Conservation (phyloP, 352 stramenopile species). For the Globisporangium parvum region DNA sequence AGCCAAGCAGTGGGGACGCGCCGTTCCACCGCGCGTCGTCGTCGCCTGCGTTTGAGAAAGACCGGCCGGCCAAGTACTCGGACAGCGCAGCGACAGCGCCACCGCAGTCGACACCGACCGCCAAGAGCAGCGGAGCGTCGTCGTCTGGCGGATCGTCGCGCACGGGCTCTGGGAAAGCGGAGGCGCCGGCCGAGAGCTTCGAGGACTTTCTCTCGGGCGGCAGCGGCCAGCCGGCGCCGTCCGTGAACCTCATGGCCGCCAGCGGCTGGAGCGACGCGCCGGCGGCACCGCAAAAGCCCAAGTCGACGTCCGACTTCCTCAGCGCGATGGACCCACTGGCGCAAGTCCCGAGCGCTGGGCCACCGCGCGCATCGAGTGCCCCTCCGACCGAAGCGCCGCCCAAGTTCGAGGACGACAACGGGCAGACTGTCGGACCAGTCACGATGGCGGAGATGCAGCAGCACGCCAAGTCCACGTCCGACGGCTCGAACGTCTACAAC, state of each 20-base stretch:
- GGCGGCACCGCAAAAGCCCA: slow-evolving; percentile 21
- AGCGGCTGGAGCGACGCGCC: slow-evolving; percentile 38
- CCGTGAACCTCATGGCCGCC: slow-evolving; percentile 75
- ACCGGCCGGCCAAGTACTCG: slow-evolving; percentile 62
- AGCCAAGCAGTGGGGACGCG: slow-evolving; percentile 17
- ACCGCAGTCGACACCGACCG: not conserved
- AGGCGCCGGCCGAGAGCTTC: slow-evolving; percentile 36
- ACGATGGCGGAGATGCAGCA: slow-evolving; percentile 81
- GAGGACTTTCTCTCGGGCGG: slow-evolving; percentile 74
- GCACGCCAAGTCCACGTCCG: slow-evolving; percentile 50
- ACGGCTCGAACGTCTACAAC: slow-evolving; percentile 85
- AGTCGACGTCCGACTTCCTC: slow-evolving; percentile 40
- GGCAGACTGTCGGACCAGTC: slow-evolving; percentile 75
- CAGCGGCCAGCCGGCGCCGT: slow-evolving; percentile 6
- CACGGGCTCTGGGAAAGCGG: slow-evolving; percentile 23
- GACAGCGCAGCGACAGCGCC: slow-evolving; percentile 20
- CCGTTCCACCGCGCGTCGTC: slow-evolving; percentile 43
- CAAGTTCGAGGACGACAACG: slow-evolving; percentile 75
- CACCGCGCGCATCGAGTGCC: slow-evolving; percentile 5
- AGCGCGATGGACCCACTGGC: slow-evolving; percentile 68
- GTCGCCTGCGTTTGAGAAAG: slow-evolving; percentile 36
- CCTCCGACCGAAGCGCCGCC: slow-evolving; percentile 27
- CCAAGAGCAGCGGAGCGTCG: not conserved
- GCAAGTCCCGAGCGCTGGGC: slow-evolving; percentile 21
- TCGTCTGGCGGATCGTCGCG: slow-evolving; percentile 18